phyloP scores from a whole-genome alignment of 768 basidiomycete species.

The Sarcodon sp. region DNA sequence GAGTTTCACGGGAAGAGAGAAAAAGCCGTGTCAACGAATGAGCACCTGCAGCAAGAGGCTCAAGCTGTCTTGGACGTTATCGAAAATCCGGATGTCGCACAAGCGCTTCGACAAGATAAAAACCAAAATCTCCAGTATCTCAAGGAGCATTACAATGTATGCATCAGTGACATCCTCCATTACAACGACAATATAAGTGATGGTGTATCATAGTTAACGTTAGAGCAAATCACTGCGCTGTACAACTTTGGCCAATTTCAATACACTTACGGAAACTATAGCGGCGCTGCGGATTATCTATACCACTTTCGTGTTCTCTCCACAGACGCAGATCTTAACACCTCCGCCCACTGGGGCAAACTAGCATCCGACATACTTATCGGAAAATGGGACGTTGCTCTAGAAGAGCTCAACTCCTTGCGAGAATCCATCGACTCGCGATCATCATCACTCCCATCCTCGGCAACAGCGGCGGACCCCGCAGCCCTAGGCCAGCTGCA shows the following conservation, averaged over 20 bases:
- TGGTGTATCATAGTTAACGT: slow-evolving; percentile 53
- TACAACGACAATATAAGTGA: slow-evolving; percentile 3
- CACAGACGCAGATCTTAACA: slow-evolving; percentile 84
- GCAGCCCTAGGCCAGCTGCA: slow-evolving; percentile 83
- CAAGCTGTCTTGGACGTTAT: slow-evolving; percentile 92
- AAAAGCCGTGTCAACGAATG: slow-evolving; percentile 72
- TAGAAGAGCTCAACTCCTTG: slow-evolving; percentile 92
- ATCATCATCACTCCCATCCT: slow-evolving; percentile 30
- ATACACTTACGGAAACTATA: slow-evolving; percentile 97
- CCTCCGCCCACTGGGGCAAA: slow-evolving; percentile 98
- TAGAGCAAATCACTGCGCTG: slow-evolving; percentile 89
- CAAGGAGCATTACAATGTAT: slow-evolving; percentile 82
- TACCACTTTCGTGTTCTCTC: slow-evolving; percentile 98
- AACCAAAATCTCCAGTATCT: slow-evolving; percentile 92
- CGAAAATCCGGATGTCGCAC: slow-evolving; percentile 92
- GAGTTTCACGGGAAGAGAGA: slow-evolving; percentile 80
- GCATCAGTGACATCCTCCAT: slow-evolving; percentile 12
- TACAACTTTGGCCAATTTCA: slow-evolving; percentile 99
- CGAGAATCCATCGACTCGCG: slow-evolving; percentile 85
- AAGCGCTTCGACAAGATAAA: slow-evolving; percentile 90
- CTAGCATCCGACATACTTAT: slow-evolving; percentile 93
- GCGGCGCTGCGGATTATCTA: slow-evolving; percentile 91
- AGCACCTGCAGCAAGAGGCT: slow-evolving; percentile 79
- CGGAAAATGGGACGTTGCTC: slow-evolving; percentile 90
- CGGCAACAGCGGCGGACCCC: slow-evolving; percentile 31